Conservation (phyloP, 768 basidiomycete species). For the Tricholoma bakamatsutake region DNA sequence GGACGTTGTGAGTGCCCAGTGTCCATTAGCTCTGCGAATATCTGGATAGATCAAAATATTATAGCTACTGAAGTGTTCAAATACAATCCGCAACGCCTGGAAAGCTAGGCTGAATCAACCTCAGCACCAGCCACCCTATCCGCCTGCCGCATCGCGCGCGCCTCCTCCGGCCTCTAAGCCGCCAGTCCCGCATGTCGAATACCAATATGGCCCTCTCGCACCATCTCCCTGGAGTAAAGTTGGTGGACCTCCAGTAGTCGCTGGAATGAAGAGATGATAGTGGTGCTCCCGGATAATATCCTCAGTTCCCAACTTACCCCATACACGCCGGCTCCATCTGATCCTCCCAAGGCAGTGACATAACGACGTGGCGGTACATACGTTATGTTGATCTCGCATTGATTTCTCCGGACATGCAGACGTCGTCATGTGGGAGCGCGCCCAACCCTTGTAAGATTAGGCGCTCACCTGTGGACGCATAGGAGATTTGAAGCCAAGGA, state of each 20-base stretch:
- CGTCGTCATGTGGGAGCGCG: background rate
- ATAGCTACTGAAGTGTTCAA: constrained; percentile 64
- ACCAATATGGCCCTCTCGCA: constrained; percentile 63
- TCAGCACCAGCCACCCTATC: constrained; percentile 16
- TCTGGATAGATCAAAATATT: constrained; percentile 5
- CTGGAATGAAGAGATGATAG: constrained; percentile 62
- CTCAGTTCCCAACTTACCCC: background rate
- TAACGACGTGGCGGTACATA: background rate
- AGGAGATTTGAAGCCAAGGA: background rate
- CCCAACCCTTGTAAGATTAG: background rate
- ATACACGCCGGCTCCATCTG: background rate
- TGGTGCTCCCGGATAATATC: constrained; percentile 1
- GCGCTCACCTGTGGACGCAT: background rate
- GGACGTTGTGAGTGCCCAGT: constrained; percentile 53
- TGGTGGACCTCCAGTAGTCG: constrained; percentile 52
- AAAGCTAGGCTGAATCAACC: constrained; percentile 53
- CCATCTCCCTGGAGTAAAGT: constrained; percentile 70
- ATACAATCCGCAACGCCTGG: constrained; percentile 66
- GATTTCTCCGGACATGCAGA: background rate
- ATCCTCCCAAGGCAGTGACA: background rate
- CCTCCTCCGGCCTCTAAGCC: constrained; percentile 20
- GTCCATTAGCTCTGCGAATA: constrained; percentile 9
- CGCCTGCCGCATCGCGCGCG: constrained; percentile 16
- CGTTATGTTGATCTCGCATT: background rate
- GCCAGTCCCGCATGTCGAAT: constrained; percentile 24